These are phyloP conservation scores for Phoenix dactylifera DNA, from an alignment of 176 grass and related monocot species.

Conservation along the genomic window DNA sequence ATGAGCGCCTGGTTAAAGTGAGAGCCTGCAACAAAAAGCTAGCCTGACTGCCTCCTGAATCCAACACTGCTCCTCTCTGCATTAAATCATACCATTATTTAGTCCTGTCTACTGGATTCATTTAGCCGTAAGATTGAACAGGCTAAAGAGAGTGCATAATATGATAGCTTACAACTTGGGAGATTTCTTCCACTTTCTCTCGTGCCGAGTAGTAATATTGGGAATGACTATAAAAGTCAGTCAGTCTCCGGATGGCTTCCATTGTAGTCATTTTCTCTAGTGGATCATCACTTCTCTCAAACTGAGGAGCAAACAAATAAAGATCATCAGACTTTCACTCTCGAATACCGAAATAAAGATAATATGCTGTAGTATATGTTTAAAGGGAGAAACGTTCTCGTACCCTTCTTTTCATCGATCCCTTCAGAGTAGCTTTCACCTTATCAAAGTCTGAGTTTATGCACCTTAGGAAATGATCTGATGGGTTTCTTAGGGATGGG, in stretches of 20 bases:
- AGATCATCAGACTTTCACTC: no score
- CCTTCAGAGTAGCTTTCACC: conserved; percentile 96
- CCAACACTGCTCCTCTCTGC: conserved; percentile 89
- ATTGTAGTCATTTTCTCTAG: conserved; percentile 75
- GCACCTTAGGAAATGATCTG: conserved; percentile 92
- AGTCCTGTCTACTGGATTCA: background rate
- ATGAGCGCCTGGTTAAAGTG: conserved; percentile 83
- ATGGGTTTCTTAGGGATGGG: conserved; percentile 76
- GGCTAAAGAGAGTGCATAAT: background rate
- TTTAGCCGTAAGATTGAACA: no score
- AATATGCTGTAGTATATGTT: background rate
- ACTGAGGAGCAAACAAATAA: conserved; percentile 19
- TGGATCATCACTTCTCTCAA: conserved; percentile 74
- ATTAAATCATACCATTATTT: conserved; percentile 4
- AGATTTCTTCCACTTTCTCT: conserved; percentile 87
- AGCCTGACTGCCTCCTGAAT: conserved; percentile 78
- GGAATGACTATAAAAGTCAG: conserved; percentile 54
- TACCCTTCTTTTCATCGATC: conserved; percentile 83
- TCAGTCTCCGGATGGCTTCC: conserved; percentile 68
- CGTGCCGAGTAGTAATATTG: conserved; percentile 56
- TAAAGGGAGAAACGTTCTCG: background rate
- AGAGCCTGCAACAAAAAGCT: conserved; percentile 91
- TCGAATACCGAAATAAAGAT: background rate
- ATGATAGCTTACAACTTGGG: conserved; percentile 51
- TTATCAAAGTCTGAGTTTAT: conserved; percentile 98